Evolutionary conservation across 805 yeast genomes (phyloP), one percentile per base, ranked within the genome.

Genomic region (Metschnikowia lachancei): DNA sequence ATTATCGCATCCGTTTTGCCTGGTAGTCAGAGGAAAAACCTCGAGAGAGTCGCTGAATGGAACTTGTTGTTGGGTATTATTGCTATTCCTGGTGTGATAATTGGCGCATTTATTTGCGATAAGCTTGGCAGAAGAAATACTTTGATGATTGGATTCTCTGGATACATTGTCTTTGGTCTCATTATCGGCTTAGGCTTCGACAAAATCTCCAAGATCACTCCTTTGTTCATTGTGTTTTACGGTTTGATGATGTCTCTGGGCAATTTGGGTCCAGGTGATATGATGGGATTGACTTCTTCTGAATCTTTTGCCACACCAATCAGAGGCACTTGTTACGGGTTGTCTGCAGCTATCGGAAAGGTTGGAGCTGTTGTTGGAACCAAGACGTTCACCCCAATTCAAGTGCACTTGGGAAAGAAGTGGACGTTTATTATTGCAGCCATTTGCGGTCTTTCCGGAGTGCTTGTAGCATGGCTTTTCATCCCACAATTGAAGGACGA

Each of bases 291-390:
- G 46, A 67, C 63, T n/a, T 61, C 70, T 12, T 77, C 86, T 20
- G 92, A 86, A 64, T 73, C 80, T 4, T 86, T 74, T 56, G 90
- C 94, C 16, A 83, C 91, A 7, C 85, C 87, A 12, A 80, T 86
- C 36, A 74, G 94, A 64, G 92, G 91, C 32, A 82, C 89, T 0
- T 71, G 78, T 41, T 86, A 86, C 57, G 92, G 92, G 32, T 55
- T 86, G 18, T 76, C 85, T 39, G 94, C 94, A 32, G 94, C 91
- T 3, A 69, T 84, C 39, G 94, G 94, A 47, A 86, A 86, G 63
- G 85, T 83, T 20, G 95, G 94, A 46, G 94, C 92, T n/a, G 90
- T 84, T 18, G 81, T 84, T 17, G 94, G 94, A 24, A 84, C 90
- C 19, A 78, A 82, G 61, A 76, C 77, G 14, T 86, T 87, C 66